These are phyloP conservation scores for Aspergillus thermomutatus DNA, from an alignment of 2,329 filamentous ascomycete genomes.

Conservation along the genomic window DNA sequence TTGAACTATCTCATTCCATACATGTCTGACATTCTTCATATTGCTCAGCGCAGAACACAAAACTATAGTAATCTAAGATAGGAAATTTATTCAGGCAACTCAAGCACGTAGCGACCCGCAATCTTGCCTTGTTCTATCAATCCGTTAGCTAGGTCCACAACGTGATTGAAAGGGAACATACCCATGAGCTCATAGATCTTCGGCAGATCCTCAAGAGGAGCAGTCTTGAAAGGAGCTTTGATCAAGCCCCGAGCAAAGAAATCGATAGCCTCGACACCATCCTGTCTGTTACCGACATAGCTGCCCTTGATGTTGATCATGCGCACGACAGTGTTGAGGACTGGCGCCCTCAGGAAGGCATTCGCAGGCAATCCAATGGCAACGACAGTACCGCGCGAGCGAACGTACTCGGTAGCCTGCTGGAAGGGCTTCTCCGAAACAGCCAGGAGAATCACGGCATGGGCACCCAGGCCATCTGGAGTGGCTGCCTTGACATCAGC, in stretches of 20 bases:
- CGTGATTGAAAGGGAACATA: not conserved
- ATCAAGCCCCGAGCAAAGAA: slow-evolving; percentile 80
- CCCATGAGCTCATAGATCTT: slow-evolving; percentile 70
- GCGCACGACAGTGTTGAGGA: slow-evolving; percentile 81
- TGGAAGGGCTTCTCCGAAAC: slow-evolving; percentile 90
- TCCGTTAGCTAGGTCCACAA: not conserved
- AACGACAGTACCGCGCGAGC: slow-evolving; percentile 74
- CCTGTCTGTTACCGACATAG: slow-evolving; percentile 88
- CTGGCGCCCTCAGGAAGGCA: slow-evolving; percentile 74
- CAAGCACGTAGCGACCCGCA: slow-evolving; percentile 4
- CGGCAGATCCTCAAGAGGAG: slow-evolving; percentile 73
- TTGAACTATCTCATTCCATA: not conserved
- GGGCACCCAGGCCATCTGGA: slow-evolving; percentile 74
- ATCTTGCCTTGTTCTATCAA: slow-evolving; percentile 6
- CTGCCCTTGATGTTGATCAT: slow-evolving; percentile 90
- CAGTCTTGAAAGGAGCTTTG: slow-evolving; percentile 77
- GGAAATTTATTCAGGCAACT: not conserved
- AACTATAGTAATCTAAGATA: not conserved
- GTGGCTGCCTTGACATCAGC: slow-evolving; percentile 79
- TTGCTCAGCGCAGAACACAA: not conserved
- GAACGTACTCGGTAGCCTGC: slow-evolving; percentile 83
- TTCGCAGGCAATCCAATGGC: slow-evolving; percentile 83
- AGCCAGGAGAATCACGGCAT: slow-evolving; percentile 82
- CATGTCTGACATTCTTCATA: not conserved
- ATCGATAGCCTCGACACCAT: slow-evolving; percentile 82